Evolutionary conservation across 331 rosid genomes (phyloP).

Genomic region (Quercus tomentella): DNA sequence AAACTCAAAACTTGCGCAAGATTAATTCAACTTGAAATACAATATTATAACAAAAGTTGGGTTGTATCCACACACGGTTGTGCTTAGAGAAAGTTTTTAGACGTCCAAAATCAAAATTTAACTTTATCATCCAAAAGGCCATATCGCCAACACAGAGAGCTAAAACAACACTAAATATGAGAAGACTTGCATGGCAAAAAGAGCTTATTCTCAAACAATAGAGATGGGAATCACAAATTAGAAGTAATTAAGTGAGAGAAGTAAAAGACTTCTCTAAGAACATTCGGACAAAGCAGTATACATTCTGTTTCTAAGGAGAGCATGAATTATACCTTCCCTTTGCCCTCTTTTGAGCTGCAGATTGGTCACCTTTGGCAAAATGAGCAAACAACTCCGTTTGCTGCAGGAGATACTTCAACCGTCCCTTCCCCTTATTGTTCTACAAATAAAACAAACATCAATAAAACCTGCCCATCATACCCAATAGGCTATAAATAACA

Average conservation of each 20-base stretch:
- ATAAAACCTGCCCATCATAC: neutral
- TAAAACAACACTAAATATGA: neutral
- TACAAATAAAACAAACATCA: slow-evolving; percentile 19
- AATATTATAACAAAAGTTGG: neutral
- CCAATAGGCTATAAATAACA: neutral
- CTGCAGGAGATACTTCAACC: slow-evolving; percentile 91
- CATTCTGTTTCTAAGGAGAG: neutral
- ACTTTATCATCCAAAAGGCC: neutral
- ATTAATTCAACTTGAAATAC: neutral
- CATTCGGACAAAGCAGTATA: neutral
- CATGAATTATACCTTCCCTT: slow-evolving; percentile 61
- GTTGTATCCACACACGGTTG: neutral
- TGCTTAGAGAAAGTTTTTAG: neutral
- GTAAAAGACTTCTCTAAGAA: neutral
- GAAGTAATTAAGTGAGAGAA: neutral
- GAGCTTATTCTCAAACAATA: neutral
- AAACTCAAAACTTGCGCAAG: neutral
- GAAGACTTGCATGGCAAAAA: neutral
- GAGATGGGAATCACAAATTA: neutral
- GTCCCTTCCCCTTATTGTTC: slow-evolving; percentile 84
- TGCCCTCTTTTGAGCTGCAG: slow-evolving; percentile 72
- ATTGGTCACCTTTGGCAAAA: slow-evolving; percentile 84
- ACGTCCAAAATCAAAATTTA: neutral
- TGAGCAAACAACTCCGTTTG: slow-evolving; percentile 97
- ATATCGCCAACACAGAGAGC: neutral